These are phyloP conservation scores for Panicum virgatum DNA, from an alignment of 202 grass and related monocot species.

Conservation along the genomic window DNA sequence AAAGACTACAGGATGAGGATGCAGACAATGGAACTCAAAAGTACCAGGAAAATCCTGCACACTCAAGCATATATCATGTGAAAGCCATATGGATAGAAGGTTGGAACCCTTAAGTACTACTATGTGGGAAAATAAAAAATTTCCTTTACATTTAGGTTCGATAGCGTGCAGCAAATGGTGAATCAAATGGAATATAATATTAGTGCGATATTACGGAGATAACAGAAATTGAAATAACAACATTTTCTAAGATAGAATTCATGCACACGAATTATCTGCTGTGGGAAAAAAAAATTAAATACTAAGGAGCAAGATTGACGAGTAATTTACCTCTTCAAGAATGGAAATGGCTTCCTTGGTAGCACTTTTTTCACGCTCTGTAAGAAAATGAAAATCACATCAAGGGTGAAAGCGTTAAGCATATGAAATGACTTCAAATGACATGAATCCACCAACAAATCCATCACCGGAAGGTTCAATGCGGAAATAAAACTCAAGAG, in stretches of 20 bases:
- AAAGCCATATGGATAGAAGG: slow-evolving; percentile 5
- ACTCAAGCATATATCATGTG: background rate
- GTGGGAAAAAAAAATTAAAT: slow-evolving; percentile 23
- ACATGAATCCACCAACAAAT: slow-evolving; percentile 20
- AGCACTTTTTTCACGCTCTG: slow-evolving; percentile 96
- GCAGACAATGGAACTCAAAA: slow-evolving; percentile 3
- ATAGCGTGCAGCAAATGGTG: slow-evolving; percentile 5
- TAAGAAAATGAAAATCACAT: slow-evolving; percentile 30
- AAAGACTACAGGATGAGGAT: background rate
- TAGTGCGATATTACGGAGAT: background rate
- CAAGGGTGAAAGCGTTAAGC: slow-evolving; percentile 16
- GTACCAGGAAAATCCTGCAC: background rate
- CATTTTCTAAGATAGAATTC: background rate
- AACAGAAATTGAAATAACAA: slow-evolving; percentile 2
- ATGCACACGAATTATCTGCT: slow-evolving; percentile 8
- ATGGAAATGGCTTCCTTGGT: slow-evolving; percentile 93
- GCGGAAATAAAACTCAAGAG: background rate
- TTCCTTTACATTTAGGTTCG: background rate
- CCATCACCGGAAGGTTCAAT: background rate
- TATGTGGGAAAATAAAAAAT: slow-evolving; percentile 5
- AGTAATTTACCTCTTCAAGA: slow-evolving; percentile 62
- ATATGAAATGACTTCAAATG: background rate
- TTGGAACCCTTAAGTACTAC: background rate
- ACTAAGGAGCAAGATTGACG: slow-evolving; percentile 26
- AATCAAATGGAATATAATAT: slow-evolving; percentile 10